Evolutionary conservation across 1,284 basidiomycete genomes (phyloP).

Genomic region (Sanguinoderma infundibulare): DNA sequence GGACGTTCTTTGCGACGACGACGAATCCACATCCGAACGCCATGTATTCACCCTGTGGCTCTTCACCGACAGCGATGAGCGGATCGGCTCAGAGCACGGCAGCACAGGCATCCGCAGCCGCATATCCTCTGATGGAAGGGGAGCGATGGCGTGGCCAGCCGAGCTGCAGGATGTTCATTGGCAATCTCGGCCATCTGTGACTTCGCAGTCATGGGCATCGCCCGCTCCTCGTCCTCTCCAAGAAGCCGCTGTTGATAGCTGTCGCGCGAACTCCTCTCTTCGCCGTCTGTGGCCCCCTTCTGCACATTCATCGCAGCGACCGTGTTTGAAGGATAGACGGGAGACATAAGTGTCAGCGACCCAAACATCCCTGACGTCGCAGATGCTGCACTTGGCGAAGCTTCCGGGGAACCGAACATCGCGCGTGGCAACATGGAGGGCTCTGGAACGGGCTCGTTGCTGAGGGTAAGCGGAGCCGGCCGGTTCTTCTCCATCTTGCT

Average conservation of each 20-base stretch:
- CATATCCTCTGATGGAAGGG: too few relatives aligned
- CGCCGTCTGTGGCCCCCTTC: conserved; percentile 22
- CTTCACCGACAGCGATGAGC: too few relatives aligned
- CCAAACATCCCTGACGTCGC: conserved; percentile 27
- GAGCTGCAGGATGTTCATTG: conserved; percentile 2
- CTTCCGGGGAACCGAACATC: conserved; percentile 52
- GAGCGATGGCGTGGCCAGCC: conserved; percentile 3
- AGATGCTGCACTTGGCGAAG: conserved; percentile 38
- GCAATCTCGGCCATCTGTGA: conserved; percentile 18
- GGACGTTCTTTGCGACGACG: too few relatives aligned
- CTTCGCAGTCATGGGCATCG: conserved; percentile 13
- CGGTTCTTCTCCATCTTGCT: conserved; percentile 22
- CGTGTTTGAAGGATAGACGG: conserved; percentile 21
- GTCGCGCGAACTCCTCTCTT: conserved; percentile 6
- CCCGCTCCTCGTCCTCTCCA: not conserved
- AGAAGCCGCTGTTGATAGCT: not conserved
- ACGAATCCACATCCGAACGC: too few relatives aligned
- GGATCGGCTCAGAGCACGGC: too few relatives aligned
- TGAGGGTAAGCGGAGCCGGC: conserved; percentile 24
- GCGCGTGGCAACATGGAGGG: conserved; percentile 55
- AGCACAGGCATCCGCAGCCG: too few relatives aligned
- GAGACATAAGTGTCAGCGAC: conserved; percentile 25
- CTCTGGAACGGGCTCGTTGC: conserved; percentile 16
- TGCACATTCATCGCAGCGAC: conserved; percentile 40
- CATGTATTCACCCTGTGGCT: too few relatives aligned